Evolutionary conservation across 1,284 basidiomycete genomes (phyloP), one percentile per base, ranked within the genome.

Genomic region (Erythrobasidium hasegawianum): DNA sequence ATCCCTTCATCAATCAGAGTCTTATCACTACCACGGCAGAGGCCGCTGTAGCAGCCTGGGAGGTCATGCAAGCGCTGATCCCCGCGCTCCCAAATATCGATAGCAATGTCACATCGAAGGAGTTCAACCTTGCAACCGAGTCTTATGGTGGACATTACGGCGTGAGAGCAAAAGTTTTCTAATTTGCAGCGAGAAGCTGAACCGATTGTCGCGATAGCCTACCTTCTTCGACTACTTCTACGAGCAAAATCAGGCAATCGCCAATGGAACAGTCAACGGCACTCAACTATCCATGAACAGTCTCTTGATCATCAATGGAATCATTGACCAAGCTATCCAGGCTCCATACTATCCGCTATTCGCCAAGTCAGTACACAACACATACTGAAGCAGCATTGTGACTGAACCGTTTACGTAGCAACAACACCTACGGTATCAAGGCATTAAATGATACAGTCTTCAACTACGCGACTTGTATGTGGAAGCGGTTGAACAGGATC

Each of bases 271-370:
- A n/a, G 20, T 26, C 7, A 57, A 47, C 18, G 61, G 61, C 5
- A 64, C 61, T 13, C 18, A 50, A 33, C 61, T 64, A 7, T 22
- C 50, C n/a, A 62, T 62, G 60, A 50, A 57, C 33, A 64, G 55
- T 64, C 26, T 64, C 54, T 45, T 47, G 41, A 64, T 64, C 20
- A 64, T 64, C 33, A 64, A 64, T 20, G 61, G 61, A n/a, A 64
- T 64, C 29, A 64, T 64, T 22, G 61, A 64, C 20, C 47, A 64
- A 40, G 61, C 54, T 13, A 57, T 57, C 20, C 61, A 64, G 47
- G 61, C 55, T 11, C 53, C 53, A 24, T 64, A 64, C 55, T 64
- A 64, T 24, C 61, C 61, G 26, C 16, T 41, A 18, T 64, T 64
- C 29, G 61, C 61, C 40, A 50, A 5, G 43, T 47, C 16, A 14